phyloP scores from a whole-genome alignment of 768 basidiomycete species.

The Clavulina sp. region DNA sequence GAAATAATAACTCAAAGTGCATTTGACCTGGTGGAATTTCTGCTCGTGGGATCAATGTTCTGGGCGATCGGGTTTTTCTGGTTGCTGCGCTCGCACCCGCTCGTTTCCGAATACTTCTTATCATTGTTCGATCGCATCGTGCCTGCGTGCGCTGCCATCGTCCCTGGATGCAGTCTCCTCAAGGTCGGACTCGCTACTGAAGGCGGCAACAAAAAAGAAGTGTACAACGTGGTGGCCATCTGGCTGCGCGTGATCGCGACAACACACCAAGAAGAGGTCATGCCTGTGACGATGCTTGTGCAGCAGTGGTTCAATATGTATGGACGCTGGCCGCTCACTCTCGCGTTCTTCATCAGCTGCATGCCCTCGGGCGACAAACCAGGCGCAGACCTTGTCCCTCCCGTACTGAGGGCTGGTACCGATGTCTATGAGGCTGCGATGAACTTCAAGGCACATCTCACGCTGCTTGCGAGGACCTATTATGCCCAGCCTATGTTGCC shows the following conservation, averaged over 20 bases:
- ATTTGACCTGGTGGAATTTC: too few relatives aligned
- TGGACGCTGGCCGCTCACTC: conserved; percentile 1
- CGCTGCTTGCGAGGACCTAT: background rate
- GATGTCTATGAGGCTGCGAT: background rate
- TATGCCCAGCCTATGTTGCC: background rate
- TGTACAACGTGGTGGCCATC: conserved; percentile 1
- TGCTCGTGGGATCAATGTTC: too few relatives aligned
- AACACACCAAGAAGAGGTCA: background rate
- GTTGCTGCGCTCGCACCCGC: too few relatives aligned
- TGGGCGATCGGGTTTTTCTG: too few relatives aligned
- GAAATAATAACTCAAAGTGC: too few relatives aligned
- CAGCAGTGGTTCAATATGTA: background rate
- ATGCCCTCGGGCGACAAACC: background rate
- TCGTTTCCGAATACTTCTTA: too few relatives aligned
- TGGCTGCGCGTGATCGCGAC: background rate
- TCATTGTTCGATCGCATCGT: too few relatives aligned
- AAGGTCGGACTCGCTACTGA: background rate
- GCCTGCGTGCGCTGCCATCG: background rate
- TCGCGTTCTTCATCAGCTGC: background rate
- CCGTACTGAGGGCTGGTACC: background rate
- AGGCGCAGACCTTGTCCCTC: background rate
- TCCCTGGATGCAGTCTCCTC: background rate
- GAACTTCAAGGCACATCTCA: background rate
- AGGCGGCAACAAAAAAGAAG: background rate
- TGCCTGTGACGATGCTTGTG: background rate